Conservation (phyloP, 2,329 filamentous ascomycete species). For the Venturia aucupariae region DNA sequence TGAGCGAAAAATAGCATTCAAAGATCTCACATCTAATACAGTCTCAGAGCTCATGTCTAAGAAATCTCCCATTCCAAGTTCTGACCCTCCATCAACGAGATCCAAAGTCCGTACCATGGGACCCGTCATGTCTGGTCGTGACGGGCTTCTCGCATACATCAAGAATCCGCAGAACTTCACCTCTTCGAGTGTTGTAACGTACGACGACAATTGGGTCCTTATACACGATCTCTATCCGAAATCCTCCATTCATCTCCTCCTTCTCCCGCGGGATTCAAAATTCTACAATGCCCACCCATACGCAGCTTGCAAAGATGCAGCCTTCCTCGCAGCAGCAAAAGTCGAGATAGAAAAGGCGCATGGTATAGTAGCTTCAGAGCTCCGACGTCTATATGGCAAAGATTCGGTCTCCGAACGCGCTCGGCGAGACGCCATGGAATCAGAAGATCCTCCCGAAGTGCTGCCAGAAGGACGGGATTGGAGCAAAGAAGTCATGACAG, state of each 20-base stretch:
- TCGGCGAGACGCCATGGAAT: constrained; percentile 55
- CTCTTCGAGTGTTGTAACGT: constrained; percentile 51
- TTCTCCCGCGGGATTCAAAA: constrained; percentile 63
- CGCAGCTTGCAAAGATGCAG: constrained; percentile 57
- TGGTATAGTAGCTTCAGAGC: constrained; percentile 60
- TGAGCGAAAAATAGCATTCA: background rate
- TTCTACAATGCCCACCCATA: constrained; percentile 63
- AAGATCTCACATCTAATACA: constrained; percentile 1
- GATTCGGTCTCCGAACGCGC: constrained; percentile 53
- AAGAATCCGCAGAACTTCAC: constrained; percentile 52
- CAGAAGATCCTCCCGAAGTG: constrained; percentile 21
- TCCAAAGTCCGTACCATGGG: background rate
- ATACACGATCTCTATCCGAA: constrained; percentile 85
- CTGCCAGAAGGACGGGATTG: constrained; percentile 71
- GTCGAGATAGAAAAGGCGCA: constrained; percentile 53
- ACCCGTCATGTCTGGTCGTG: constrained; percentile 25
- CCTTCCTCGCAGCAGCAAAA: constrained; percentile 57
- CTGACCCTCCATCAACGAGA: background rate
- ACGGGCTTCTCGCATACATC: constrained; percentile 60
- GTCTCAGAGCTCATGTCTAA: constrained; percentile 5
- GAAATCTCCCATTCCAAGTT: background rate
- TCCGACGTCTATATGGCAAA: constrained; percentile 58
- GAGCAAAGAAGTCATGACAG: constrained; percentile 61
- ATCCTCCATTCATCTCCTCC: constrained; percentile 70
- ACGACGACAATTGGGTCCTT: constrained; percentile 60